Evolutionary conservation across 352 stramenopile species (phyloP), one percentile per base, ranked within the genome.

Genomic region (Pythium insidiosum): DNA sequence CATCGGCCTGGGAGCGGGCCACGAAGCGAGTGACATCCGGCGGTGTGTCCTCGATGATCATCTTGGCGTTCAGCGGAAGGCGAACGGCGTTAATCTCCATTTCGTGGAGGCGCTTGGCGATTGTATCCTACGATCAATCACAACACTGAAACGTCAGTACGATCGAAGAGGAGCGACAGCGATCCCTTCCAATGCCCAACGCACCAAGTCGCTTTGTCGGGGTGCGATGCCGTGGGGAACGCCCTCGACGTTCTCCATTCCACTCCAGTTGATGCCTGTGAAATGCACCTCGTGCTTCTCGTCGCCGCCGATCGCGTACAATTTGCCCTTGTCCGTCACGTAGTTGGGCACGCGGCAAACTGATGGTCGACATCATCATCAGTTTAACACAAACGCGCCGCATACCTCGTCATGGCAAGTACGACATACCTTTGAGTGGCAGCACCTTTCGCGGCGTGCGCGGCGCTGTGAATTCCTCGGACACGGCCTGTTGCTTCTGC

Each of bases 241-340:
- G 11, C 79, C 79, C 38, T 88, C 76, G 0, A 56, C 22, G 51
- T 91, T 88, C 58, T 91, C 79, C 79, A 91, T 91, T 41, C 79
- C 79, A 38, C 76, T 91, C 79, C 79, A 91, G 56, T 91, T 91
- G 58, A 91, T 86, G 26, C 79, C 79, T n/a, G 75, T 91, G 43
- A 91, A 84, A 33, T 78, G 65, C 6, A 91, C 56, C 36, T 82
- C 66, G 49, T 84, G 45, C 46, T 79, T 78, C 11, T 65, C 43
- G 26, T 71, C 65, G 20, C 61, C 72, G 42, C 73, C 56, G 13
- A 38, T 73, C 26, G 79, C 79, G 51, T 82, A 88, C 40, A 91
- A 67, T 55, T 83, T 80, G 30, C 69, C 66, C 2, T 68, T 44
- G 25, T 53, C 50, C 11, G 73, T 69, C 11, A 81, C 52, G 50